Percentiles rank a stretch among this genome's conserved stretches.
These are phyloP conservation scores for Apiospora saccharicola DNA, from an alignment of 2,329 filamentous ascomycete genomes.

Conservation along the genomic window DNA sequence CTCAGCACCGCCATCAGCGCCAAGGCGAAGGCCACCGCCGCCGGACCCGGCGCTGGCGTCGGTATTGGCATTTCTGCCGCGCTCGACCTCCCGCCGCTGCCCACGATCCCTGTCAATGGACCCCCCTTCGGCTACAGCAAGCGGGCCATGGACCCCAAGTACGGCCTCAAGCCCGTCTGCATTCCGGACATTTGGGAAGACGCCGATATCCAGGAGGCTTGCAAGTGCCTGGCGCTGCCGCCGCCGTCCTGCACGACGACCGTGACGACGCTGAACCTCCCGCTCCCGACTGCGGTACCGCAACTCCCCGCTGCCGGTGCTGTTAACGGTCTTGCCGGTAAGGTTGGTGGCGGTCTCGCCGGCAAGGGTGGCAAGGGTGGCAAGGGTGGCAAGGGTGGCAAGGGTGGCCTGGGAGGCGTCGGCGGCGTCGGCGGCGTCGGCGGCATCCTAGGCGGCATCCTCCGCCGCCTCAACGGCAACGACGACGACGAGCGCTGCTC, in stretches of 20 bases:
- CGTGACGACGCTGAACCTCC: not conserved
- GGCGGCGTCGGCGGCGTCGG: conserved; percentile 2
- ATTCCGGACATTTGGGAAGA: conserved; percentile 27
- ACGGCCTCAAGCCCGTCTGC: conserved; percentile 26
- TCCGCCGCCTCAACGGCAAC: not conserved
- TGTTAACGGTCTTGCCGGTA: not conserved
- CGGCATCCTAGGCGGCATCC: not conserved
- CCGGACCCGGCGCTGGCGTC: conserved; percentile 23
- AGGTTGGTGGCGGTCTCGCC: not conserved
- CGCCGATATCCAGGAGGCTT: conserved; percentile 25
- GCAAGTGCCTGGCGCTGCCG: conserved; percentile 29
- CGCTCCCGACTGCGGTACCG: not conserved
- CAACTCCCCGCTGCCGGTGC: not conserved
- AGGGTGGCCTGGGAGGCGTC: conserved; percentile 3
- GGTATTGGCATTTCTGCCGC: conserved; percentile 28
- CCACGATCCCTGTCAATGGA: not conserved
- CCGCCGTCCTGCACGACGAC: conserved; percentile 26
- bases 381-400: conserved; percentile 14
- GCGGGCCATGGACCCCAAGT: not conserved
- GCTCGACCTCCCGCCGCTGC: conserved; percentile 7
- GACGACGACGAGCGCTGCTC: not conserved
- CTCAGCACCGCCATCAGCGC: conserved; percentile 15
- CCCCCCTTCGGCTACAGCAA: conserved; percentile 16
- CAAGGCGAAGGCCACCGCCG: conserved; percentile 24
- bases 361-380: not conserved